Evolutionary conservation across 2,329 filamentous ascomycete genomes (phyloP).

Genomic region (Nigrospora osmanthi): DNA sequence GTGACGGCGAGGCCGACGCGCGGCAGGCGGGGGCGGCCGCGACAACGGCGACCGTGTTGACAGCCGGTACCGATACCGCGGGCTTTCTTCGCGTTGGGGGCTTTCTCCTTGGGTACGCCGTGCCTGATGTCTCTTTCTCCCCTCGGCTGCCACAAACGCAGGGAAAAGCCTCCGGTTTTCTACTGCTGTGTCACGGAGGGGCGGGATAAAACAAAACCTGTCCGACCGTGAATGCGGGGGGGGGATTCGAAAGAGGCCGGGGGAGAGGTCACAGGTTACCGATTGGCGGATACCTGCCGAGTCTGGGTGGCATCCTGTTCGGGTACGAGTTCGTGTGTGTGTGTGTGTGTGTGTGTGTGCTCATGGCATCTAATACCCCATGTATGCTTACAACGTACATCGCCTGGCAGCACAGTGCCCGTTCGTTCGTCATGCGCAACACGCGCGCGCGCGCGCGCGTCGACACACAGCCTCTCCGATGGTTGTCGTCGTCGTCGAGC

Average conservation of each 20-base stretch:
- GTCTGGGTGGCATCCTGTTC: constrained; percentile 4
- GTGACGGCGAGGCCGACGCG: constrained; percentile 50
- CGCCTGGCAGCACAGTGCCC: too few relatives aligned
- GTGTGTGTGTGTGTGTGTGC: too few relatives aligned
- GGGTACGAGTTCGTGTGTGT: too few relatives aligned
- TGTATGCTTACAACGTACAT: too few relatives aligned
- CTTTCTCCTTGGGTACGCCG: neutral
- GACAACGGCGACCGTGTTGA: constrained; percentile 42
- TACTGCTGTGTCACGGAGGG: neutral
- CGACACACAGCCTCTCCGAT: too few relatives aligned
- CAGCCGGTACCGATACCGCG: neutral
- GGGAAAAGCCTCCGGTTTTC: too few relatives aligned
- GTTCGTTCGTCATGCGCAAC: too few relatives aligned
- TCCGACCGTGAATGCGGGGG: neutral
- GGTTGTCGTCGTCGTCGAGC: too few relatives aligned
- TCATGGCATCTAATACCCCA: too few relatives aligned
- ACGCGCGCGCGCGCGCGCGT: too few relatives aligned
- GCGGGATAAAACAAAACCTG: neutral
- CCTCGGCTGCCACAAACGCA: too few relatives aligned
- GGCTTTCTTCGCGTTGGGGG: neutral
- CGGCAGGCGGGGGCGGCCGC: constrained; percentile 57
- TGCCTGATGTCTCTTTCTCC: too few relatives aligned
- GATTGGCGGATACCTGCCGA: constrained; percentile 18
- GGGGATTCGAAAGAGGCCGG: neutral
- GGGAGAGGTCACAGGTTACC: constrained; percentile 8